Evolutionary conservation across 768 basidiomycete species (phyloP).

Genomic region (Russula dissimulans): DNA sequence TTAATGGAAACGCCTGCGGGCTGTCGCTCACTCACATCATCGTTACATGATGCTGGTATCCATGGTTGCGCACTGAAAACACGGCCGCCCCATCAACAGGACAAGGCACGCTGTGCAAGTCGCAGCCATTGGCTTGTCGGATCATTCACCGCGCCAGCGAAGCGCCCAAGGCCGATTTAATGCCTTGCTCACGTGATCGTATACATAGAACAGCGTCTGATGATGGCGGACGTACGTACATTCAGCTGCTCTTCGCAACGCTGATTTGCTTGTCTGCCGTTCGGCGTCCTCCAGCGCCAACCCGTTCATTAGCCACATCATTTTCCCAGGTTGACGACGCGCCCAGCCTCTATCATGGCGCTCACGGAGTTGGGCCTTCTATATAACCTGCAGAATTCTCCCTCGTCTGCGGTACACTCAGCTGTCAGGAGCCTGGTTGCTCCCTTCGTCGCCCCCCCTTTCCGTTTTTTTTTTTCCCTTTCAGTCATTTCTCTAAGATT

Average conservation of each 20-base stretch:
- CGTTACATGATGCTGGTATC: not conserved
- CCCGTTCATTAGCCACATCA: not conserved
- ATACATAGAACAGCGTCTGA: not conserved
- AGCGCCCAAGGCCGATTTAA: not conserved
- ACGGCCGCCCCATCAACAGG: too few species aligned
- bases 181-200: not conserved
- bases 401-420: not conserved
- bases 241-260: too few species aligned
- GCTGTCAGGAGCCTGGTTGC: conserved; percentile 17
- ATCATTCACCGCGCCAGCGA: too few species aligned
- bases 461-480: conserved; percentile 7
- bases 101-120: not conserved
- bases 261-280: too few species aligned
- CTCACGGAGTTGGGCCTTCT: not conserved
- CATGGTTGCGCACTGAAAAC: not conserved
- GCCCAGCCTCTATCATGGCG: not conserved
- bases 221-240: not conserved
- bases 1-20: not conserved
- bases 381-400: not conserved
- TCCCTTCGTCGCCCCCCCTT: not conserved
- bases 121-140: not conserved
- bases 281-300: not conserved
- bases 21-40: not conserved
- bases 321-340: not conserved
- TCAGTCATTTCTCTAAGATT: not conserved